These are phyloP conservation scores for Epichloe festucae DNA, from an alignment of 2,329 filamentous ascomycete genomes.

Conservation along the genomic window DNA sequence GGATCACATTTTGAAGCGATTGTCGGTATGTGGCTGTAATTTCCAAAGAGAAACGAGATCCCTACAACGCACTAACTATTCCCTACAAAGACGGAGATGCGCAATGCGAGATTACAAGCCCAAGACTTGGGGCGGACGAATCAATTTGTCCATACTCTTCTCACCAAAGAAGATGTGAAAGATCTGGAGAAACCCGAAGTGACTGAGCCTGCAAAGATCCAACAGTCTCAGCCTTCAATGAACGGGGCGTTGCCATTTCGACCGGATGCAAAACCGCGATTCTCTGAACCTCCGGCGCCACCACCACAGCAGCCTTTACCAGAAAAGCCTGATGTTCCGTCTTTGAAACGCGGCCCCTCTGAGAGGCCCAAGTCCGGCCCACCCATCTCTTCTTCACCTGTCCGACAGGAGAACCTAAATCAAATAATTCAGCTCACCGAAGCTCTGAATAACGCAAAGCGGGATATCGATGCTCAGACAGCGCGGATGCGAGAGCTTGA, in stretches of 20 bases:
- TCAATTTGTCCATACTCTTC: conserved; percentile 64
- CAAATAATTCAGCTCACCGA: conserved; percentile 80
- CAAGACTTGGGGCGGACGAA: conserved; percentile 74
- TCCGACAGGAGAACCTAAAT: conserved; percentile 46
- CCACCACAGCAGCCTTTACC: conserved; percentile 87
- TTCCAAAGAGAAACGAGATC: background rate
- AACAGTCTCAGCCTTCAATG: conserved; percentile 28
- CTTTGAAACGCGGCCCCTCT: conserved; percentile 62
- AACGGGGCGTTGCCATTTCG: conserved; percentile 47
- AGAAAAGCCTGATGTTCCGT: conserved; percentile 74
- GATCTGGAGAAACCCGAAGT: conserved; percentile 40
- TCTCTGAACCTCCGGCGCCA: conserved; percentile 85
- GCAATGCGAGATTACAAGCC: conserved; percentile 74
- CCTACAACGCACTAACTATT: background rate
- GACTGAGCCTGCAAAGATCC: conserved; percentile 33
- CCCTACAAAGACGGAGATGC: conserved; percentile 58
- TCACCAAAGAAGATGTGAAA: conserved; percentile 57
- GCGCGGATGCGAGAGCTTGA: conserved; percentile 72
- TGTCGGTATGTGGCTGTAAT: conserved; percentile 18
- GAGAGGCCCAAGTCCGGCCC: conserved; percentile 53
- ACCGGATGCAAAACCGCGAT: conserved; percentile 66
- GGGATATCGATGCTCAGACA: conserved; percentile 75
- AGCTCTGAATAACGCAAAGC: conserved; percentile 69
- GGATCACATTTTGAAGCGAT: conserved; percentile 75
- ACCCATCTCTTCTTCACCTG: conserved; percentile 38